phyloP scores from a whole-genome alignment of 495 filamentous ascomycete species.

The Talaromyces nanjingensis region DNA sequence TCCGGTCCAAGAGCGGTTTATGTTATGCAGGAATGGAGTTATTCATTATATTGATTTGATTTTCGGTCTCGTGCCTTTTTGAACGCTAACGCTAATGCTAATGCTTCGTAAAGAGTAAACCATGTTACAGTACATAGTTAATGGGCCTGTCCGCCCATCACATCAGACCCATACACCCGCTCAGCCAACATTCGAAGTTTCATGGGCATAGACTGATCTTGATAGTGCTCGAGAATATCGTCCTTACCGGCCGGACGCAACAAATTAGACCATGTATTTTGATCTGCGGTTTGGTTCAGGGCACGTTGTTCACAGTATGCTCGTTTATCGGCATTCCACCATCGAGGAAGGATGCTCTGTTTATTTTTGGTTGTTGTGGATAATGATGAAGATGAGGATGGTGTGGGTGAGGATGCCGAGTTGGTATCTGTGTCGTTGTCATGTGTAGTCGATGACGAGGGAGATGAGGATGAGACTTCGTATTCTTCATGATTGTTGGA shows the following conservation, averaged over 20 bases:
- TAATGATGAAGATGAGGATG: background rate
- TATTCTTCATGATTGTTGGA: conserved; percentile 3
- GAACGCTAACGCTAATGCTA: background rate
- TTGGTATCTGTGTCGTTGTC: conserved; percentile 3
- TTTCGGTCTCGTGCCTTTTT: background rate
- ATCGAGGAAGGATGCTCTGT: conserved; percentile 24
- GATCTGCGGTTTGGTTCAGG: conserved; percentile 8
- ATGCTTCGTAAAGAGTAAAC: background rate
- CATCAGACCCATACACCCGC: conserved; percentile 15
- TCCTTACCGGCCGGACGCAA: conserved; percentile 20
- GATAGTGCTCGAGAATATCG: conserved; percentile 31
- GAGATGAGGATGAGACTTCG: background rate
- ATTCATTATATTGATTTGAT: background rate
- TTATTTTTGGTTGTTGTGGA: background rate
- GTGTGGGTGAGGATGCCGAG: background rate
- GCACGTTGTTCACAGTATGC: conserved; percentile 18
- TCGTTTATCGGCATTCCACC: conserved; percentile 30
- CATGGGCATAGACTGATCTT: conserved; percentile 30
- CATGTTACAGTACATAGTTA: background rate
- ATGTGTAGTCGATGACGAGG: background rate
- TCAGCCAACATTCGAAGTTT: conserved; percentile 32
- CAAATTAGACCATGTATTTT: conserved; percentile 15
- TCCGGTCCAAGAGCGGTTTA: background rate
- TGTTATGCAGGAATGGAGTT: background rate
- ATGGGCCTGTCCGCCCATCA: conserved; percentile 6